phyloP scores from a whole-genome alignment of 2,329 filamentous ascomycete species.

The Cladosporium colombiae region DNA sequence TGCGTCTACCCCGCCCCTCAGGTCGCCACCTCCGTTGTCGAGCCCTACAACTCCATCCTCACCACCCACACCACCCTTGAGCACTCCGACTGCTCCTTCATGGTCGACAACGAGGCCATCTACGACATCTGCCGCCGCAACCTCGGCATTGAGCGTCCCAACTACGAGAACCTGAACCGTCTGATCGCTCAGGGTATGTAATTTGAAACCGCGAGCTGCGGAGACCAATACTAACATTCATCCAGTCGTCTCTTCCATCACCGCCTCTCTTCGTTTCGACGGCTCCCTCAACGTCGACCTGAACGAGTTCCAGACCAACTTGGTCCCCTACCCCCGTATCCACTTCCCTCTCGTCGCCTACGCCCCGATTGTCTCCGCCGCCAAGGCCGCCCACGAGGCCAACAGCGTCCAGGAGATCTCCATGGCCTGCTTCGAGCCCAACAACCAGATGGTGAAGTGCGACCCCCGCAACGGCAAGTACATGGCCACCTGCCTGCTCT shows the following conservation, averaged over 20 bases:
- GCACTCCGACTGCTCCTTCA: constrained; percentile 99
- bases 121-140: constrained; percentile 99
- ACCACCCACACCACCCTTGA: constrained; percentile 98
- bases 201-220: constrained; percentile 48
- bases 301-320: constrained; percentile 99
- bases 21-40: constrained; percentile 94
- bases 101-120: constrained; percentile 99
- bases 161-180: constrained; percentile 98
- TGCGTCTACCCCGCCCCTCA: constrained; percentile 98
- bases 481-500: constrained; percentile 98
- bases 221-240: constrained; percentile 14
- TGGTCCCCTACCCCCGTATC: constrained; percentile 97
- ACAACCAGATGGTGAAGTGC: constrained; percentile 99
- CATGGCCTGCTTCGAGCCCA: constrained; percentile 98
- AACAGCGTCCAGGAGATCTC: constrained; percentile 98
- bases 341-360: constrained; percentile 99
- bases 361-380: constrained; percentile 87
- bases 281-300: constrained; percentile 98
- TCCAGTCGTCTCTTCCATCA: constrained; percentile 94
- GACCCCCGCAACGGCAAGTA: constrained; percentile 99
- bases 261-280: constrained; percentile 96
- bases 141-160: constrained; percentile 93
- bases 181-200: constrained; percentile 78
- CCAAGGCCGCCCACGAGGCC: constrained; percentile 95
- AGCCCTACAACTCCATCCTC: constrained; percentile 99